These are phyloP conservation scores for Tolypocladium paradoxum DNA, from an alignment of 2,329 filamentous ascomycete species.

Conservation along the genomic window DNA sequence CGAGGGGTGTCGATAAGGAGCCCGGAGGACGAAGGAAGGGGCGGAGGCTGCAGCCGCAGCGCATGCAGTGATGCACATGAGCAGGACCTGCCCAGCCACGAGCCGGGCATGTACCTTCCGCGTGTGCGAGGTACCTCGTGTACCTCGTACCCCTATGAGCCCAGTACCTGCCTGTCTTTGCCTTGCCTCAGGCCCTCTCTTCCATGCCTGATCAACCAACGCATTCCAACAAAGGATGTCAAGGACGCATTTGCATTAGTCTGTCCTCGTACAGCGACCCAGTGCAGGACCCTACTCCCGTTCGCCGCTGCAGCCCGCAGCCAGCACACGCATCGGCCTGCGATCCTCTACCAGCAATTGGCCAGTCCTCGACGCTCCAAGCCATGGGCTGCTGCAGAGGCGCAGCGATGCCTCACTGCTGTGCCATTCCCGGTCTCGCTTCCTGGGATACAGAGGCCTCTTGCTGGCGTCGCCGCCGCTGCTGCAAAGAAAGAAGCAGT, in stretches of 20 bases:
- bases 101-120: not conserved
- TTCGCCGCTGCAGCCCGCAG: not conserved
- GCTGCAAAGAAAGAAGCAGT: not conserved
- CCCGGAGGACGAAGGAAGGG: not conserved
- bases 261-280: not conserved
- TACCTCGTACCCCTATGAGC: no score
- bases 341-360: not conserved
- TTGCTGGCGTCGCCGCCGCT: not conserved
- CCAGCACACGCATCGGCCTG: not conserved
- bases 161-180: no score
- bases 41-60: not conserved
- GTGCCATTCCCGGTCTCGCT: not conserved
- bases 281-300: not conserved
- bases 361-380: not conserved
- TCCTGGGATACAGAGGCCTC: not conserved
- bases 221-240: not conserved
- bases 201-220: not conserved
- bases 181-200: not conserved
- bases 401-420: not conserved
- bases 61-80: not conserved
- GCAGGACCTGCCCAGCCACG: not conserved
- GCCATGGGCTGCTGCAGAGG: not conserved
- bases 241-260: not conserved
- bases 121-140: not conserved
- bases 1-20: not conserved